A percentile compares a stretch with the other conserved stretches of the same genome.
phyloP scores from a whole-genome alignment of 768 basidiomycete genomes.

The Pleurotus citrinopileatus region DNA sequence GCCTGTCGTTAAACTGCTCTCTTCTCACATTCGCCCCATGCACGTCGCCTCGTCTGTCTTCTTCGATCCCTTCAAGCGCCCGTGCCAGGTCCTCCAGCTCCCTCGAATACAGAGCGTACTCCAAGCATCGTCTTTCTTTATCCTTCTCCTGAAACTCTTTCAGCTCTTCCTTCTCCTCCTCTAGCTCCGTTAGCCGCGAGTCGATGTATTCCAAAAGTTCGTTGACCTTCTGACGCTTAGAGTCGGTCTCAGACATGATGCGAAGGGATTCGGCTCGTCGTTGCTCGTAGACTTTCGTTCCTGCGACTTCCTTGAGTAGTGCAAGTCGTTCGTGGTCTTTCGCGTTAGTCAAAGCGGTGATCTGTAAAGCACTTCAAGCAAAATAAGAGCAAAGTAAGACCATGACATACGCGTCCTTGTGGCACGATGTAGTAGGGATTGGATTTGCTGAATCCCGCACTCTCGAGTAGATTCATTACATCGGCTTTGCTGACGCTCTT shows the following conservation, averaged over 20 bases:
- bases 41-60: constrained; percentile 78
- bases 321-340: constrained; percentile 93
- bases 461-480: constrained; percentile 95
- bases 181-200: constrained; percentile 83
- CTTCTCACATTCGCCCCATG: constrained; percentile 81
- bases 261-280: constrained; percentile 88
- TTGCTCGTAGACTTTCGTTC: constrained; percentile 97
- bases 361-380: constrained; percentile 43
- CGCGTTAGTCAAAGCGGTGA: constrained; percentile 94
- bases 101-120: constrained; percentile 90
- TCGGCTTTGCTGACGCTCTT: constrained; percentile 96
- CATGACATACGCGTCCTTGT: constrained; percentile 80
- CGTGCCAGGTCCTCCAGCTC: constrained; percentile 88
- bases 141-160: constrained; percentile 97
- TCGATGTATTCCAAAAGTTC: constrained; percentile 92
- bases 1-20: constrained; percentile 78
- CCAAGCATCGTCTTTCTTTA: constrained; percentile 89
- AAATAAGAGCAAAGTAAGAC: not conserved
- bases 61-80: constrained; percentile 81
- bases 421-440: constrained; percentile 99
- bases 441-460: constrained; percentile 95
- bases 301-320: constrained; percentile 96
- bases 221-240: constrained; percentile 87
- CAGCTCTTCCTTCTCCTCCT: constrained; percentile 97
- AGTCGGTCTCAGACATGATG: constrained; percentile 96